Conservation (phyloP, 306 rosid species). For the Glycine tomentella region DNA sequence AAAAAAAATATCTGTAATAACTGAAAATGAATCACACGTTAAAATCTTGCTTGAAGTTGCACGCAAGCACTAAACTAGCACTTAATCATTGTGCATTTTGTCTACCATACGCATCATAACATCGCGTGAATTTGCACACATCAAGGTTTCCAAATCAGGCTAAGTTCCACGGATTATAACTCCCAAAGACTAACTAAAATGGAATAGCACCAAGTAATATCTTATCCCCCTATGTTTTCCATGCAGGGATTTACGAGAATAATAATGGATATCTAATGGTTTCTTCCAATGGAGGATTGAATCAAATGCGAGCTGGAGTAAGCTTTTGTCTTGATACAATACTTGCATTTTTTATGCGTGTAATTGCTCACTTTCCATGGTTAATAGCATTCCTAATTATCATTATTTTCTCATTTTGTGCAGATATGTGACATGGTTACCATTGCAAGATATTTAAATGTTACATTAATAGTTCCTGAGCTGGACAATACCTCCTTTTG, state of each 20-base stretch:
- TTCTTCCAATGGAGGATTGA: constrained; percentile 80
- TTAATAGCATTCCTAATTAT: background rate
- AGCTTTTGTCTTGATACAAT: constrained; percentile 33
- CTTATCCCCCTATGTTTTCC: background rate
- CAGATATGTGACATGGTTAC: constrained; percentile 87
- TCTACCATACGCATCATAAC: background rate
- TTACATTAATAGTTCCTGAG: constrained; percentile 74
- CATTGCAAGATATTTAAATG: constrained; percentile 68
- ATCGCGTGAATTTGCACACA: constrained; percentile 14
- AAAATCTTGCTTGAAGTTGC: background rate
- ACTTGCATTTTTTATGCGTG: background rate
- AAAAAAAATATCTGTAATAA: no score
- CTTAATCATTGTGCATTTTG: constrained; percentile 5
- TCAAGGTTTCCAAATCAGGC: background rate
- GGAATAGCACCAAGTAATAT: background rate
- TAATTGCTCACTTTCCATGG: background rate
- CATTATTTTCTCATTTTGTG: background rate
- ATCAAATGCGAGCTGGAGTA: constrained; percentile 83
- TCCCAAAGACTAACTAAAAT: constrained; percentile 3
- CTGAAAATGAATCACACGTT: constrained; percentile 24
- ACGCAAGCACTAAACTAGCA: constrained; percentile 1
- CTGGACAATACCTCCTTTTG: constrained; percentile 76
- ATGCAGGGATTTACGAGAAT: constrained; percentile 63
- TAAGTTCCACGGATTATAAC: background rate
- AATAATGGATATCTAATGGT: constrained; percentile 77